phyloP scores from a whole-genome alignment of 208 protist genomes.

The Tritrichomonas foetus region DNA sequence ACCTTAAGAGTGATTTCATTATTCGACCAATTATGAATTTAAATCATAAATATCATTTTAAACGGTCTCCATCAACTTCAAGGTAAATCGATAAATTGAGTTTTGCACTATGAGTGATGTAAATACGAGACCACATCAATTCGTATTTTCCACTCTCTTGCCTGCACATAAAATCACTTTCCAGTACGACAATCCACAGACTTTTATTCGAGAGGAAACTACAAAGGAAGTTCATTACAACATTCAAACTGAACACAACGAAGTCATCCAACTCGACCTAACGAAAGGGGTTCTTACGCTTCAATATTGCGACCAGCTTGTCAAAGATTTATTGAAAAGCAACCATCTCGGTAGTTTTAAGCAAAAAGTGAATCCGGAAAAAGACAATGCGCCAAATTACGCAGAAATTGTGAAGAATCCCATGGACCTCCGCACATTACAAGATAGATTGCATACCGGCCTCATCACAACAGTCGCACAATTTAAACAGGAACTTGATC shows the following conservation, averaged over 20 bases:
- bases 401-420: not conserved
- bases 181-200: not conserved
- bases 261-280: not conserved
- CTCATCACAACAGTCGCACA: not conserved
- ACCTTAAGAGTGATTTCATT: too few relatives aligned
- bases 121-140: not conserved
- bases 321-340: not conserved
- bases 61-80: too few relatives aligned
- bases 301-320: not conserved
- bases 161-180: not conserved
- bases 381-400: not conserved
- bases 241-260: not conserved
- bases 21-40: too few relatives aligned
- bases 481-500: not conserved
- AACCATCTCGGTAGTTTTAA: not conserved
- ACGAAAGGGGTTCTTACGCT: not conserved
- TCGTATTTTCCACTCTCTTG: not conserved
- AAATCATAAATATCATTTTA: too few relatives aligned
- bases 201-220: not conserved
- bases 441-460: not conserved
- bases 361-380: not conserved
- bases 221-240: not conserved
- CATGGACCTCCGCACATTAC: not conserved
- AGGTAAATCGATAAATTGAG: too few relatives aligned
- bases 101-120: too few relatives aligned